Evolutionary conservation across 768 basidiomycete species (phyloP).

Genomic region (Pulveroboletus sp.): DNA sequence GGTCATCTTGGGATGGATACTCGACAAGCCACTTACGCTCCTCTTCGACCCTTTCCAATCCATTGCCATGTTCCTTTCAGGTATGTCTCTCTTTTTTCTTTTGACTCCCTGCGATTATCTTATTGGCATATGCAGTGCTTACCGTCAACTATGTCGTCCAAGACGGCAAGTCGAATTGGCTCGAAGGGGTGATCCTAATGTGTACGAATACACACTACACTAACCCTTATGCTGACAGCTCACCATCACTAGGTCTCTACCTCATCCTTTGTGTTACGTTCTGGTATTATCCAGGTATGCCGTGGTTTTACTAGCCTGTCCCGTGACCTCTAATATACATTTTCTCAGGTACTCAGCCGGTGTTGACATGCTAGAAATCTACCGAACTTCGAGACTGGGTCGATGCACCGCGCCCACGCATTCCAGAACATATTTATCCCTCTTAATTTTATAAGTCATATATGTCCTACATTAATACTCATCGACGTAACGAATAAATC

Average conservation of each 20-base stretch:
- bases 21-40: slow-evolving; percentile 75
- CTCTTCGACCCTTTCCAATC: slow-evolving; percentile 90
- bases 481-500: too few relatives aligned
- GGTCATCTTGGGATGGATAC: slow-evolving; percentile 76
- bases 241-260: slow-evolving; percentile 41
- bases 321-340: neutral
- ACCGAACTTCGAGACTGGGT: neutral
- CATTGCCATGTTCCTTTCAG: slow-evolving; percentile 18
- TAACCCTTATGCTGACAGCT: neutral
- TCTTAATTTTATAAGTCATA: neutral
- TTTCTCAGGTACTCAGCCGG: neutral
- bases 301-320: neutral
- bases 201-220: too few relatives aligned
- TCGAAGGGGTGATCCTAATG: slow-evolving; percentile 79
- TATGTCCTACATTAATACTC: too few relatives aligned
- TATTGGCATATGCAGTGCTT: slow-evolving; percentile 44
- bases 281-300: slow-evolving; percentile 52
- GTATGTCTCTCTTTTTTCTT: slow-evolving; percentile 12
- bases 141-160: slow-evolving; percentile 83
- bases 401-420: neutral
- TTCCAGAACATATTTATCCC: neutral
- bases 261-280: slow-evolving; percentile 54
- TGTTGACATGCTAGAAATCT: neutral
- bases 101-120: neutral
- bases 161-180: slow-evolving; percentile 89